Conservation (phyloP, 306 rosid genomes). For the Cucurbita ficifolia region DNA sequence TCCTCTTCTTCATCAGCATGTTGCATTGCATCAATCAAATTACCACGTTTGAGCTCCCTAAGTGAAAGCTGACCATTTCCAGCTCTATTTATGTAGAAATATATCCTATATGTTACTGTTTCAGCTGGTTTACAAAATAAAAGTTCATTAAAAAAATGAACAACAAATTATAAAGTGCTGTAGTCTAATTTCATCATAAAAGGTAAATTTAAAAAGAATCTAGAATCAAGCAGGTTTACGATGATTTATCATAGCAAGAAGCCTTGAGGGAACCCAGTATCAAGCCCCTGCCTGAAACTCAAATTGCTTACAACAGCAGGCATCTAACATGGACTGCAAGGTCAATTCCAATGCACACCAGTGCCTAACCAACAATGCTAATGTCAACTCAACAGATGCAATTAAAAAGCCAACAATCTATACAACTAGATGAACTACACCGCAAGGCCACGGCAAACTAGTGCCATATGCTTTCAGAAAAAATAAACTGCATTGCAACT, state of each 20-base stretch:
- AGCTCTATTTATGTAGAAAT: constrained; percentile 86
- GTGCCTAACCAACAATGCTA: constrained; percentile 2
- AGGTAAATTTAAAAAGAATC: not conserved
- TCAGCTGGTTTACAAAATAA: constrained; percentile 77
- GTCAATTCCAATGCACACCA: not conserved
- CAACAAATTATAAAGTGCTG: not conserved
- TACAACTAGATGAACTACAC: not conserved
- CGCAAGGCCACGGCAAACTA: not conserved
- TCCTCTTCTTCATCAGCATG: constrained; percentile 99
- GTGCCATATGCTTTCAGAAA: not conserved
- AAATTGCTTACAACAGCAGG: constrained; percentile 2
- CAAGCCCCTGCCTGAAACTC: not conserved
- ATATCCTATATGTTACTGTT: constrained; percentile 96
- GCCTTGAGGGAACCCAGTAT: not conserved
- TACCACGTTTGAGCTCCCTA: constrained; percentile 93
- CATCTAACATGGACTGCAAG: constrained; percentile 1
- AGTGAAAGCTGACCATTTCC: constrained; percentile 82
- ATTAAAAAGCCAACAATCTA: not conserved
- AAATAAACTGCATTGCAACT: too few relatives aligned
- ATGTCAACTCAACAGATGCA: not conserved
- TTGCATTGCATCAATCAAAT: constrained; percentile 93
- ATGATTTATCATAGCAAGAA: constrained; percentile 2
- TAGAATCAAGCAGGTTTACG: constrained; percentile 3
- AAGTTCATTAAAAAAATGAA: constrained; percentile 9
- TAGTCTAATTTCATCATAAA: not conserved